Conservation (phyloP, 805 yeast species). For the Metschnikowia santaceciliae region DNA sequence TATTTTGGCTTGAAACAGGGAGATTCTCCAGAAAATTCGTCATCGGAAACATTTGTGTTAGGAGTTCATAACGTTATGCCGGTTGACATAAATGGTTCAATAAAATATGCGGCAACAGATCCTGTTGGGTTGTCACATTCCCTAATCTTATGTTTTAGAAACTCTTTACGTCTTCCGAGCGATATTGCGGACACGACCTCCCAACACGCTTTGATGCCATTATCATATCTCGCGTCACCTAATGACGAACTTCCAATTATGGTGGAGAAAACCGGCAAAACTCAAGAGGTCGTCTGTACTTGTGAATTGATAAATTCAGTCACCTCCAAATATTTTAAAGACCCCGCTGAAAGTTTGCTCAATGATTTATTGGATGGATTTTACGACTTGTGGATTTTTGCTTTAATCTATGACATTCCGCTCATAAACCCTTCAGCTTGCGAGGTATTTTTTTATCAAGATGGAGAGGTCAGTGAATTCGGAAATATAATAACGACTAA, state of each 20-base stretch:
- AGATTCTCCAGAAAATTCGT: background rate
- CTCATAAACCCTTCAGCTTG: background rate
- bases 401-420: conserved; percentile 11
- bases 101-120: conserved; percentile 47
- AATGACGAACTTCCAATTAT: conserved; percentile 52
- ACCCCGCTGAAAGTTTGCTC: conserved; percentile 7
- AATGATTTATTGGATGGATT: conserved; percentile 12
- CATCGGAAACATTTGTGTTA: conserved; percentile 36
- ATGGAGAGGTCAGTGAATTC: background rate
- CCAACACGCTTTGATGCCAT: conserved; percentile 34
- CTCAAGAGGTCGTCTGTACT: background rate
- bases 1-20: background rate
- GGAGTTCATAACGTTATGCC: conserved; percentile 48
- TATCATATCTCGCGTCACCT: conserved; percentile 49
- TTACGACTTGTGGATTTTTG: conserved; percentile 15
- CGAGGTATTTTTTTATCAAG: conserved; percentile 7
- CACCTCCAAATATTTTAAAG: background rate
- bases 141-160: conserved; percentile 44
- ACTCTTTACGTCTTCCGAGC: conserved; percentile 40
- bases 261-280: conserved; percentile 41
- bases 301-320: conserved; percentile 1
- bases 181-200: conserved; percentile 10
- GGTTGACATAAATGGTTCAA: conserved; percentile 18
- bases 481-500: background rate
- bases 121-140: conserved; percentile 52